Conservation (phyloP, 441 rosid species). For the Syzygium syzygioides region DNA sequence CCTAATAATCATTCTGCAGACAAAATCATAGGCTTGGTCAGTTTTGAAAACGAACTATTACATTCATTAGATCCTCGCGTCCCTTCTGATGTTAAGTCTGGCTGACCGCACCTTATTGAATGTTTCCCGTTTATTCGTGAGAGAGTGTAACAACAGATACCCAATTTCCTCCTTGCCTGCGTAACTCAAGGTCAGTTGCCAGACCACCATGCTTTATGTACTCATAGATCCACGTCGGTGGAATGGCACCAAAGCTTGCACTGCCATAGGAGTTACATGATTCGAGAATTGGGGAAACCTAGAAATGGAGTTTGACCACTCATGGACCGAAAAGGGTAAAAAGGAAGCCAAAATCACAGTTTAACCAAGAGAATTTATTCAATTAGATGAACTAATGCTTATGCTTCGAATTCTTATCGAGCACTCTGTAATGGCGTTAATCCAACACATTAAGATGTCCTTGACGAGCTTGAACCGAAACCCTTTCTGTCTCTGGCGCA, state of each 20-base stretch:
- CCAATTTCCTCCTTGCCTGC: background rate
- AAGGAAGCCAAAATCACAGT: background rate
- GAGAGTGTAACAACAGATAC: background rate
- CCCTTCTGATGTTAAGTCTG: background rate
- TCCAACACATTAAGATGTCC: background rate
- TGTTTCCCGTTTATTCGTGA: background rate
- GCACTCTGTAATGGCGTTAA: background rate
- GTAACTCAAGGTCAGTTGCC: background rate
- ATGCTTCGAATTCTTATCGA: background rate
- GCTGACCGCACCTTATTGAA: background rate
- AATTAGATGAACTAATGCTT: background rate
- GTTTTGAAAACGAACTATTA: background rate
- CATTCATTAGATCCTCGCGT: background rate
- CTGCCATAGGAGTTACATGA: slow-evolving; percentile 13
- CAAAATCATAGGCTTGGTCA: background rate
- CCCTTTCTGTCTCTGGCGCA: background rate
- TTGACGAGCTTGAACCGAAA: background rate
- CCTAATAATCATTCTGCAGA: background rate
- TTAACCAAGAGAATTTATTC: background rate
- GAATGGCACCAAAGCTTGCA: background rate
- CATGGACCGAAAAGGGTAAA: background rate
- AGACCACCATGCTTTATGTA: background rate
- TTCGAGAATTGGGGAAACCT: background rate
- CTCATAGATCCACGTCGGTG: background rate
- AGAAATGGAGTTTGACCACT: background rate